A percentile compares a stretch with the other conserved stretches of the same genome.
Conservation (phyloP, 2,329 filamentous ascomycete species). For the Trichoderma cornu-damae region DNA sequence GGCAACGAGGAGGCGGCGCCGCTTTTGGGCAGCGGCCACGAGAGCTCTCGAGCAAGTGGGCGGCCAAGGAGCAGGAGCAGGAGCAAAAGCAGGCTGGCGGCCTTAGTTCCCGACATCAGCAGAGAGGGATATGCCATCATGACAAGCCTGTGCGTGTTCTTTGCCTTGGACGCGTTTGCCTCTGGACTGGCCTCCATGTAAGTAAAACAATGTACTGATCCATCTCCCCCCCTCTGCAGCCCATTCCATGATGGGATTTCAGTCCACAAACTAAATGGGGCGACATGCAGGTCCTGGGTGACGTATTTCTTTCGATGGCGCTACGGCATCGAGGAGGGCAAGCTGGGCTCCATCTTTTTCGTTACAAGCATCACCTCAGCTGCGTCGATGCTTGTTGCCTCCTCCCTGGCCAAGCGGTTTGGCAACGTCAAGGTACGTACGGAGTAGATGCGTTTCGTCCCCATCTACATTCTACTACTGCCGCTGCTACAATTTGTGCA, state of each 20-base stretch:
- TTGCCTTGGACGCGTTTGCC: constrained; percentile 64
- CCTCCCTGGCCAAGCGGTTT: constrained; percentile 50
- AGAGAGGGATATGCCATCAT: constrained; percentile 50
- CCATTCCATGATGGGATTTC: constrained; percentile 24
- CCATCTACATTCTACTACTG: constrained; percentile 20
- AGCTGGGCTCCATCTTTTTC: constrained; percentile 52
- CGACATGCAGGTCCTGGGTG: constrained; percentile 47
- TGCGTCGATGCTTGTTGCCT: constrained; percentile 47
- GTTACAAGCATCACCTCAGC: constrained; percentile 48
- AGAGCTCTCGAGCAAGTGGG: no score
- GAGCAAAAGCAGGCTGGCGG: background rate
- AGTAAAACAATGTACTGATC: no score
- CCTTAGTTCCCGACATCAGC: constrained; percentile 54
- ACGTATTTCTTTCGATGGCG: constrained; percentile 51
- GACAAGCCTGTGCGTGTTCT: constrained; percentile 59
- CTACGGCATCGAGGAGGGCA: constrained; percentile 44
- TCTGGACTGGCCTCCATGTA: constrained; percentile 63
- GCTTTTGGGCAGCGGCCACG: constrained; percentile 22
- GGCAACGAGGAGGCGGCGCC: constrained; percentile 25
- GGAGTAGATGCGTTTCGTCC: no score
- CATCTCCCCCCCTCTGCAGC: constrained; percentile 26
- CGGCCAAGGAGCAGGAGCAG: no score
- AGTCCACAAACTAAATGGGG: constrained; percentile 24
- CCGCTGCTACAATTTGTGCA: no score
- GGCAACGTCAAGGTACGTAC: constrained; percentile 58